Percentiles rank a stretch among this genome's conserved stretches.
Evolutionary conservation across 2,329 filamentous ascomycete genomes (phyloP).

Genomic region (Colletotrichum camelliae): DNA sequence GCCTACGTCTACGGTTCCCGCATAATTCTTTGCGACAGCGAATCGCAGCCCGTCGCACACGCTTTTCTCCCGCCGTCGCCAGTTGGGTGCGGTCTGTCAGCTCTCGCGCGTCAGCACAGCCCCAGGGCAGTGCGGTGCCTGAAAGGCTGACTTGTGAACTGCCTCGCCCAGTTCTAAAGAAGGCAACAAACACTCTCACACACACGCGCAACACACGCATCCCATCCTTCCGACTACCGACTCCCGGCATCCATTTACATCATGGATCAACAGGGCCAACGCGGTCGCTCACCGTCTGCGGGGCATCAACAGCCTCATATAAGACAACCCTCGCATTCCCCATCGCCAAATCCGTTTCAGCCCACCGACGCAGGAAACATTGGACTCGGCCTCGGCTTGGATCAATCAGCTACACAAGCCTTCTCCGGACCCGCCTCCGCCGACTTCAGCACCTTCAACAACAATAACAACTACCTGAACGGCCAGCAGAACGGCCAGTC

Average conservation of each 20-base stretch:
- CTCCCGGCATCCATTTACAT: constrained; percentile 22
- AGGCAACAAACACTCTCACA: constrained; percentile 30
- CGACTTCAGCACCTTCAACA: constrained; percentile 53
- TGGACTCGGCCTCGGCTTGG: constrained; percentile 64
- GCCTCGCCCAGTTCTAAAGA: constrained; percentile 46
- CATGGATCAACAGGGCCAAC: constrained; percentile 49
- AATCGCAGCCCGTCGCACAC: constrained; percentile 11
- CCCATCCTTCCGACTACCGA: constrained; percentile 22
- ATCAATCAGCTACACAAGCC: constrained; percentile 50
- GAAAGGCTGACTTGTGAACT: constrained; percentile 52
- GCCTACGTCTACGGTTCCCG: background rate
- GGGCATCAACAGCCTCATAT: constrained; percentile 66
- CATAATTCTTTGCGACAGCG: constrained; percentile 13
- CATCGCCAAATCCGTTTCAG: constrained; percentile 63
- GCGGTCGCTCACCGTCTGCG: constrained; percentile 67
- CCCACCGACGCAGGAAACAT: constrained; percentile 47
- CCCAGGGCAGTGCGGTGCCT: constrained; percentile 43
- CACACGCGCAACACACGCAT: background rate
- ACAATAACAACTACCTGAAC: constrained; percentile 54
- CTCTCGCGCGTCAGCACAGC: constrained; percentile 45
- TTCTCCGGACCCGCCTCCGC: constrained; percentile 44
- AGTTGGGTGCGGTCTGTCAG: constrained; percentile 28
- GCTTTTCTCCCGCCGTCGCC: constrained; percentile 12
- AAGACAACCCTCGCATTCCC: constrained; percentile 68
- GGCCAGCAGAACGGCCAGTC: constrained; percentile 48